Conservation (phyloP, 2,329 filamentous ascomycete species). For the Arthrobotrys entomopaga region DNA sequence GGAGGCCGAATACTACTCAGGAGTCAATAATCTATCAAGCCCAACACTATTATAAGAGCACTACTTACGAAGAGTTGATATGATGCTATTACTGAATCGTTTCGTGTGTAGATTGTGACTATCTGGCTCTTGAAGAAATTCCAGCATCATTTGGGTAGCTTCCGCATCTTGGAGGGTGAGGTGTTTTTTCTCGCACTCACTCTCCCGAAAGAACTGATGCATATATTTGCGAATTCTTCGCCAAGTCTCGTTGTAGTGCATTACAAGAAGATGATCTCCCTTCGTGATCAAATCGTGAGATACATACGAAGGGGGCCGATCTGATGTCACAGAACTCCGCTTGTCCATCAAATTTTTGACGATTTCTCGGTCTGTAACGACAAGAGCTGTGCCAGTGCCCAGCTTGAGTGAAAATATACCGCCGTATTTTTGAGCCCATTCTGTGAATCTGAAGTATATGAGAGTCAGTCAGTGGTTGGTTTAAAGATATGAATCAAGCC, state of each 20-base stretch:
- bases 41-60: neutral
- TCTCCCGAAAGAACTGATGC: constrained; percentile 65
- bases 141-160: constrained; percentile 64
- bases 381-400: constrained; percentile 62
- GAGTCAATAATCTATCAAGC: neutral
- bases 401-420: constrained; percentile 64
- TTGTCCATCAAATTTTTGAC: constrained; percentile 65
- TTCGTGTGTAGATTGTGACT: constrained; percentile 66
- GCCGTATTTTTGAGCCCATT: constrained; percentile 65
- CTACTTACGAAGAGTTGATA: constrained; percentile 62
- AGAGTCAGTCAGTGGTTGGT: constrained; percentile 4
- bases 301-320: constrained; percentile 64
- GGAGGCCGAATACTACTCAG: constrained; percentile 61
- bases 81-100: constrained; percentile 66
- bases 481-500: too few species aligned
- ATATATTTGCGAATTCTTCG: constrained; percentile 64
- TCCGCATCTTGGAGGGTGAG: constrained; percentile 65
- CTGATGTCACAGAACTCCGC: constrained; percentile 64
- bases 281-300: constrained; percentile 63
- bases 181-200: constrained; percentile 64
- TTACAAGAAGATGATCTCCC: constrained; percentile 65
- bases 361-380: constrained; percentile 63
- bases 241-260: constrained; percentile 66
- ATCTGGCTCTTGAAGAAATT: constrained; percentile 63
- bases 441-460: constrained; percentile 61